Conservation (phyloP, 495 filamentous ascomycete species). For the Staphylotrichum longicolle region DNA sequence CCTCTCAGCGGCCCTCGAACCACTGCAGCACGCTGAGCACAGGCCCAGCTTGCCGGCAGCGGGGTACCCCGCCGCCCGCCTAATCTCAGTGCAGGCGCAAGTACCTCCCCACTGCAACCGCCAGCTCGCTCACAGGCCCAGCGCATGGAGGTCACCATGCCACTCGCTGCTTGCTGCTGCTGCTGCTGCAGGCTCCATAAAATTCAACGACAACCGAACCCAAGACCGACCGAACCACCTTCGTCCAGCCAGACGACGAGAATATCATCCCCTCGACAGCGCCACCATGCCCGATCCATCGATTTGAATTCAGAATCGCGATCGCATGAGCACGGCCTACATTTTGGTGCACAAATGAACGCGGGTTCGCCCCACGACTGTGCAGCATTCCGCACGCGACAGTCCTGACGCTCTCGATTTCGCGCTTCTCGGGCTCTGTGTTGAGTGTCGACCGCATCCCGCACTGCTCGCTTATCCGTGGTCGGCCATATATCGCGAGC, state of each 20-base stretch:
- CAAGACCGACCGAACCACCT: constrained; percentile 21
- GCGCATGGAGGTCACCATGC: background rate
- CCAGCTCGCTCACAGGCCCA: background rate
- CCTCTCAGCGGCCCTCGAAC: background rate
- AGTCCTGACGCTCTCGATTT: constrained; percentile 25
- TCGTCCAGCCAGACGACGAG: constrained; percentile 11
- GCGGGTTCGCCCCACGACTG: constrained; percentile 43
- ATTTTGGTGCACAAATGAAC: constrained; percentile 39
- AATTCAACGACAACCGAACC: constrained; percentile 32
- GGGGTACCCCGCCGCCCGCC: constrained; percentile 10
- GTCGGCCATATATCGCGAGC: constrained; percentile 11
- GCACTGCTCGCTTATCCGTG: constrained; percentile 15
- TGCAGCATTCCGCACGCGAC: constrained; percentile 46
- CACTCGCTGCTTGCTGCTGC: background rate
- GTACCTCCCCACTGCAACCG: constrained; percentile 9
- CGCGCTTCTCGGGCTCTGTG: constrained; percentile 1
- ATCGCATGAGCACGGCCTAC: constrained; percentile 40
- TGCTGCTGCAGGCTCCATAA: constrained; percentile 26
- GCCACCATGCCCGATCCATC: constrained; percentile 42
- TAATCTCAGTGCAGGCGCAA: background rate
- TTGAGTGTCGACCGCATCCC: constrained; percentile 10
- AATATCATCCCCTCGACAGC: constrained; percentile 33
- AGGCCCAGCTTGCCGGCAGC: background rate
- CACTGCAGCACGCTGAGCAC: background rate
- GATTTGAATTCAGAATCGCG: constrained; percentile 30